Percentiles rank a stretch among this genome's conserved stretches.
These are phyloP conservation scores for Aaosphaeria pasadenensis DNA, from an alignment of 2,329 filamentous ascomycete genomes.

Conservation along the genomic window DNA sequence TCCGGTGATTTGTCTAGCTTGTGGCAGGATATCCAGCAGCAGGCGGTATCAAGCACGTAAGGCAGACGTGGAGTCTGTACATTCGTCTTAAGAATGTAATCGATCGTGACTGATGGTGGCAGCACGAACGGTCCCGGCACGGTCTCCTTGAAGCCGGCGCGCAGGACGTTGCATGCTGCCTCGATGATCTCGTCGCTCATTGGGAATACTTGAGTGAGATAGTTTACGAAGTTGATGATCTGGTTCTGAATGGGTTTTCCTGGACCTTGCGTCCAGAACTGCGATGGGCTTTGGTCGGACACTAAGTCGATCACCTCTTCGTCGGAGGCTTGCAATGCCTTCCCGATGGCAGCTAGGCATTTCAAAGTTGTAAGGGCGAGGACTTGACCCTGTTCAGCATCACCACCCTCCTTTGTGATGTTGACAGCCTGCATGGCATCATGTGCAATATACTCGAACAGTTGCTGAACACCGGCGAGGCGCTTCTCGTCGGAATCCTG, in stretches of 20 bases:
- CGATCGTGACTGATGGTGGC: conserved; percentile 61
- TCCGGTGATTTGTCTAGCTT: conserved; percentile 42
- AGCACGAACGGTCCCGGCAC: conserved; percentile 77
- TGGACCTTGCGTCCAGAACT: conserved; percentile 49
- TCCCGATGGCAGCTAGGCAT: conserved; percentile 68
- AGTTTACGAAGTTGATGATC: conserved; percentile 51
- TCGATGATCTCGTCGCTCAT: conserved; percentile 67
- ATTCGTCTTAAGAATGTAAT: conserved; percentile 61
- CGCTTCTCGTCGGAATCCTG: conserved; percentile 58
- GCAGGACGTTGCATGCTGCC: conserved; percentile 67
- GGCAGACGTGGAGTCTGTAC: conserved; percentile 65
- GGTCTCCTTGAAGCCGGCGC: conserved; percentile 71
- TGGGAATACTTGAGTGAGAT: conserved; percentile 53
- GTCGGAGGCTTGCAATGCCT: conserved; percentile 65
- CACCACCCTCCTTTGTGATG: conserved; percentile 27
- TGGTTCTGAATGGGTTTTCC: conserved; percentile 52
- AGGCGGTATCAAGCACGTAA: conserved; percentile 67
- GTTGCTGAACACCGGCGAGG: conserved; percentile 52
- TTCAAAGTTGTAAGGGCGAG: conserved; percentile 56
- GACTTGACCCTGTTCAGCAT: conserved; percentile 42
- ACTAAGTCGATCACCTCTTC: conserved; percentile 69
- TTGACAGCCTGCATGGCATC: conserved; percentile 52
- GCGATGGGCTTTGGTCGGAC: conserved; percentile 38
- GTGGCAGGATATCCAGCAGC: conserved; percentile 57
- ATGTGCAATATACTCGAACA: conserved; percentile 60